A percentile compares a stretch with the other conserved stretches of the same genome.
Conservation (phyloP, 148 eudicot genomes). For the Rhododendron molle region DNA sequence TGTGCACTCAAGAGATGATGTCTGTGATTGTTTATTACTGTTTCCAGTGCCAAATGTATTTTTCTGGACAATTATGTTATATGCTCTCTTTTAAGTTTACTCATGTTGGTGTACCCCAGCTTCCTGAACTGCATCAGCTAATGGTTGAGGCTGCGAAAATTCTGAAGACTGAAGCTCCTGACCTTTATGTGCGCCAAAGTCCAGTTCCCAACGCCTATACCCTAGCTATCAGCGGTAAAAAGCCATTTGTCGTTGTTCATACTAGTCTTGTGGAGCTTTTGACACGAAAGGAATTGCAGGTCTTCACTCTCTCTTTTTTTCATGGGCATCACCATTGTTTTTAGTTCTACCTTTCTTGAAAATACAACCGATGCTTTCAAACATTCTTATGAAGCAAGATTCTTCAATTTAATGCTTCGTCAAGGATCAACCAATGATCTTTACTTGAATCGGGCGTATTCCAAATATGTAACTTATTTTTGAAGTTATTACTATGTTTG, state of each 20-base stretch:
- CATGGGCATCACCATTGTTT: constrained; percentile 62
- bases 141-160: constrained; percentile 77
- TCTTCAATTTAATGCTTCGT: background rate
- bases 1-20: background rate
- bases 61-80: background rate
- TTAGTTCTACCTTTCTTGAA: background rate
- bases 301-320: constrained; percentile 32
- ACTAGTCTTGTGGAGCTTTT: constrained; percentile 94
- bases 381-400: background rate
- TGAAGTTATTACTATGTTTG: background rate
- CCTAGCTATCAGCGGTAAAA: constrained; percentile 82
- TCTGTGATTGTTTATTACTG: background rate
- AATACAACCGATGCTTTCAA: background rate
- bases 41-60: background rate
- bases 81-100: background rate
- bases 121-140: constrained; percentile 77
- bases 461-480: background rate
- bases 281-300: constrained; percentile 91
- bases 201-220: constrained; percentile 92
- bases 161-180: constrained; percentile 9
- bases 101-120: constrained; percentile 36
- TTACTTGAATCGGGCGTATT: background rate
- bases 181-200: constrained; percentile 80
- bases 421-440: background rate
- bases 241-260: constrained; percentile 90